Conservation (phyloP, 805 yeast genomes). For the Metschnikowia anglica region DNA sequence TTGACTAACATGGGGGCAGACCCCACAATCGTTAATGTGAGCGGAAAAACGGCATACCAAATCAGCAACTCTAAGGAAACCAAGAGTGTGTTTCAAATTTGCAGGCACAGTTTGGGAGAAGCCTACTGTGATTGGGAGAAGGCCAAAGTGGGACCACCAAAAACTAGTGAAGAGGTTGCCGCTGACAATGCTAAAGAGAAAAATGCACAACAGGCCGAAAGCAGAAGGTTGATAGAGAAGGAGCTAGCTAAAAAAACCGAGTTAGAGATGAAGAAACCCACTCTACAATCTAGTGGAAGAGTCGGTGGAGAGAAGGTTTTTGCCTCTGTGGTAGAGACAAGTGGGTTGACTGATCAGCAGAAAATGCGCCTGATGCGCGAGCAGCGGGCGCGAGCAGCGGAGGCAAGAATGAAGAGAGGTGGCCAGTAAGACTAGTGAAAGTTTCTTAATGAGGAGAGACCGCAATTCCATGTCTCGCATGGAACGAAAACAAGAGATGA, state of each 20-base stretch:
- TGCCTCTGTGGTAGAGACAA: conserved; percentile 40
- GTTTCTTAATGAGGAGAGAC: background rate
- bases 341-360: conserved; percentile 72
- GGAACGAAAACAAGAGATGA: too few species aligned
- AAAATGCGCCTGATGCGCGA: conserved; percentile 82
- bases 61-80: conserved; percentile 49
- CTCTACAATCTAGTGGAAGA: conserved; percentile 34
- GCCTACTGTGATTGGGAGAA: conserved; percentile 63
- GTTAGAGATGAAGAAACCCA: conserved; percentile 35
- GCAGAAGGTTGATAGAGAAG: conserved; percentile 42
- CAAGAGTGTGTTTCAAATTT: conserved; percentile 61
- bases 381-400: conserved; percentile 95
- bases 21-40: conserved; percentile 54
- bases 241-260: conserved; percentile 42
- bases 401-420: conserved; percentile 58
- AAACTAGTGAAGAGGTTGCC: conserved; percentile 59
- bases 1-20: conserved; percentile 66
- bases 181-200: conserved; percentile 33
- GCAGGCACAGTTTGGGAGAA: conserved; percentile 70
- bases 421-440: conserved; percentile 5
- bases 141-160: conserved; percentile 62
- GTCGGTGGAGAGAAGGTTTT: conserved; percentile 23
- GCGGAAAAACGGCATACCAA: conserved; percentile 70
- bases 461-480: too few species aligned
- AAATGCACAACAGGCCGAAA: conserved; percentile 37